A percentile compares a stretch with the other conserved stretches of the same genome.
Conservation (phyloP, 2,329 filamentous ascomycete genomes). For the Aspergillus sp. region DNA sequence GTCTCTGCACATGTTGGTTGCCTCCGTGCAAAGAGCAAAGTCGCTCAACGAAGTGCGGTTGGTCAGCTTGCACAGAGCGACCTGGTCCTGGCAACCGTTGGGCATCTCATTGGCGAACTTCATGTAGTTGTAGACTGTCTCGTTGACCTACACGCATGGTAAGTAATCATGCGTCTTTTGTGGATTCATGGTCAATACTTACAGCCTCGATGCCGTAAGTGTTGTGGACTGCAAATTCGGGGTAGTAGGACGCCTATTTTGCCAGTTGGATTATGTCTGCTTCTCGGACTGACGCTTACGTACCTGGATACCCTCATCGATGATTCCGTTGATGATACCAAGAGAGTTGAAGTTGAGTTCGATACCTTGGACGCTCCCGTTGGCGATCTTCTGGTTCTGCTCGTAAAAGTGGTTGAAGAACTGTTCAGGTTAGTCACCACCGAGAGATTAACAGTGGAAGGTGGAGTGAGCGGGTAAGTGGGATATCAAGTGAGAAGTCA, state of each 20-base stretch:
- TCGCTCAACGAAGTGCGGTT: slow-evolving; percentile 62
- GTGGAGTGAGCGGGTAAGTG: too few species aligned
- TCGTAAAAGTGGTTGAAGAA: slow-evolving; percentile 64
- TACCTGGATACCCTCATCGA: slow-evolving; percentile 57
- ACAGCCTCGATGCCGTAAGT: slow-evolving; percentile 58
- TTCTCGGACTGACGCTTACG: not conserved
- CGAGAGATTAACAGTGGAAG: too few species aligned
- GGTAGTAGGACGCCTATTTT: slow-evolving; percentile 47
- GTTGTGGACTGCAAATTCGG: slow-evolving; percentile 59
- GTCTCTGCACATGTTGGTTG: slow-evolving; percentile 59
- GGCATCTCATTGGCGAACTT: slow-evolving; percentile 66
- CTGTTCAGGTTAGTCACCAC: slow-evolving; percentile 25
- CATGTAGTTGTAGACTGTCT: slow-evolving; percentile 63
- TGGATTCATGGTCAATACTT: slow-evolving; percentile 13
- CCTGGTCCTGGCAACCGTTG: slow-evolving; percentile 63
- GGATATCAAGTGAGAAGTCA: too few species aligned
- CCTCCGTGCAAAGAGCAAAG: slow-evolving; percentile 57
- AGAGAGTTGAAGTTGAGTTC: slow-evolving; percentile 59
- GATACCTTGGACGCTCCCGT: slow-evolving; percentile 54
- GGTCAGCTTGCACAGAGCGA: slow-evolving; percentile 67
- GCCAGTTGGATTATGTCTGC: not conserved
- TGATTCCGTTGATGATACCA: slow-evolving; percentile 62
- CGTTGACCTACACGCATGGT: slow-evolving; percentile 49
- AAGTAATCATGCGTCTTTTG: not conserved
- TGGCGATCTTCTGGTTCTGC: slow-evolving; percentile 60